Percentiles rank a stretch among this genome's conserved stretches.
phyloP scores from a whole-genome alignment of 2,329 filamentous ascomycete species.

The Talaromyces sp. region DNA sequence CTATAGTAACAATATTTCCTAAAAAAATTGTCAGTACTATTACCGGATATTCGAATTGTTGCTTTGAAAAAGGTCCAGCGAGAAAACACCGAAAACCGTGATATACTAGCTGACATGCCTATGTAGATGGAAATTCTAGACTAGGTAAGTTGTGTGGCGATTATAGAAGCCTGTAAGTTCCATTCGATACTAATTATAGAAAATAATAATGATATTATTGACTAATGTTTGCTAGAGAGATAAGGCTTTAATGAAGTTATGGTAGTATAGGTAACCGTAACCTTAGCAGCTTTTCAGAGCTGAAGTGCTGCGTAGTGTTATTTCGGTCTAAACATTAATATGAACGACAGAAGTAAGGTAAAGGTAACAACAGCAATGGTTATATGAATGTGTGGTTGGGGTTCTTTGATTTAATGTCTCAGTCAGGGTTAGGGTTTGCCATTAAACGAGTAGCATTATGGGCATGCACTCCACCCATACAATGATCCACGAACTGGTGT shows the following conservation, averaged over 20 bases:
- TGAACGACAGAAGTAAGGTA: too few species aligned
- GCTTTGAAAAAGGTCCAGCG: too few species aligned
- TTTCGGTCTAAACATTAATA: not conserved
- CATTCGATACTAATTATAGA: not conserved
- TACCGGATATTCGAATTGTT: too few species aligned
- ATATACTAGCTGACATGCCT: too few species aligned
- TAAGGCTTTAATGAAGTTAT: too few species aligned
- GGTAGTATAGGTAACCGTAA: not conserved
- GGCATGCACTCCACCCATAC: not conserved
- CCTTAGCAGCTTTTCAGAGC: not conserved
- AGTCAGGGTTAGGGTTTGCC: not conserved
- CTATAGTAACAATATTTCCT: too few species aligned
- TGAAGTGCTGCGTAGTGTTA: not conserved
- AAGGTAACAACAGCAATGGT: too few species aligned
- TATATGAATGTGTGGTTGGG: not conserved
- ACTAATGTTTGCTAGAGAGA: too few species aligned
- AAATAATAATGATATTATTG: too few species aligned
- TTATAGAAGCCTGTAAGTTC: not conserved
- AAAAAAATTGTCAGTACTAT: too few species aligned
- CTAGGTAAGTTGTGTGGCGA: not conserved
- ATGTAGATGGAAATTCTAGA: not conserved
- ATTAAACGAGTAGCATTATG: not conserved
- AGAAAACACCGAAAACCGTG: too few species aligned
- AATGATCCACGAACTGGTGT: not conserved
- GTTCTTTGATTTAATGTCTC: not conserved